A percentile compares a stretch with the other conserved stretches of the same genome.
Evolutionary conservation across 2,329 filamentous ascomycete species (phyloP).

Genomic region (Ascocoryne sarcoides): DNA sequence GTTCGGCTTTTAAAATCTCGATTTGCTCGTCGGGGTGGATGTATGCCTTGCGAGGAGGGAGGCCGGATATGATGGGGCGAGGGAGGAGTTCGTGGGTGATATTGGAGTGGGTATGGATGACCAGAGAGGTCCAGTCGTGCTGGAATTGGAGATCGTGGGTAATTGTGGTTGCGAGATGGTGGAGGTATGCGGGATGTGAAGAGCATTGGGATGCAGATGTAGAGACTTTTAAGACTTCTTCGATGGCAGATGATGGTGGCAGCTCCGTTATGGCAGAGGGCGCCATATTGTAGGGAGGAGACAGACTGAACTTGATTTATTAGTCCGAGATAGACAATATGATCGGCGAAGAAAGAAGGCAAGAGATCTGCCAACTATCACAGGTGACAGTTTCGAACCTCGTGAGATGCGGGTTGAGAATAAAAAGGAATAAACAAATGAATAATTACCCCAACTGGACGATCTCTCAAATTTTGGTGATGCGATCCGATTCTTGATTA

Average conservation of each 20-base stretch:
- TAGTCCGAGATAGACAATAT: no score
- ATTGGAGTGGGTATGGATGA: conserved; percentile 41
- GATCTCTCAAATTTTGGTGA: no score
- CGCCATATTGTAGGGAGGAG: no score
- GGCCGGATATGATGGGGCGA: conserved; percentile 60
- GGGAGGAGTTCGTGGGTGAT: conserved; percentile 35
- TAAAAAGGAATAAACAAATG: no score
- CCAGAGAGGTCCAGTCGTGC: conserved; percentile 62
- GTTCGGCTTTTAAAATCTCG: conserved; percentile 55
- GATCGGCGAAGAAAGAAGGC: no score
- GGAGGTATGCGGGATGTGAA: conserved; percentile 27
- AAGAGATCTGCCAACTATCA: no score
- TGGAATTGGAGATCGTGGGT: conserved; percentile 65
- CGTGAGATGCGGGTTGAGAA: no score
- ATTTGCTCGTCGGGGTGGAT: conserved; percentile 78
- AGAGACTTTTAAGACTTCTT: background rate
- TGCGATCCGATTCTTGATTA: no score
- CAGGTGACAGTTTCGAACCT: no score
- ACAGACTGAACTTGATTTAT: no score
- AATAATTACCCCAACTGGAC: no score
- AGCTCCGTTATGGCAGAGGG: background rate
- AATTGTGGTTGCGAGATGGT: conserved; percentile 50
- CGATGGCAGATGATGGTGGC: background rate
- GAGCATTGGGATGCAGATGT: conserved; percentile 1
- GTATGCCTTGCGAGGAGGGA: conserved; percentile 66